A percentile compares a stretch with the other conserved stretches of the same genome.
Conservation (phyloP, 495 filamentous ascomycete genomes). For the Xylaria grammica region DNA sequence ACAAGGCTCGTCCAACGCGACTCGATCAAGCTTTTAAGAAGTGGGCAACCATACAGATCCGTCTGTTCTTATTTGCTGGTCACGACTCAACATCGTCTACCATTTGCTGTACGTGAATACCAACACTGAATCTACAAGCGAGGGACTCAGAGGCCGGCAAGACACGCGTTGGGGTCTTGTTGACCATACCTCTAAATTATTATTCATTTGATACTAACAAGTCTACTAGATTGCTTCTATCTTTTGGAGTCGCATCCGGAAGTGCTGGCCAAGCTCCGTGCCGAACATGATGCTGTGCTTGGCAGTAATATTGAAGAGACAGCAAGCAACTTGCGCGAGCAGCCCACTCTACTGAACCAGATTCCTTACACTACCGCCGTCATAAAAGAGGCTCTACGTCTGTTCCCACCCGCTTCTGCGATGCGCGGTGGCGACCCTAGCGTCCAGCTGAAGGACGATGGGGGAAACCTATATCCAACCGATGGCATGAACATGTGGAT, state of each 20-base stretch:
- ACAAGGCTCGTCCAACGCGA: background rate
- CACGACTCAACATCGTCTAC: slow-evolving; percentile 43
- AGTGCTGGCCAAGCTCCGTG: slow-evolving; percentile 37
- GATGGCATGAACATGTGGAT: too few species aligned
- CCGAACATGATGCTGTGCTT: slow-evolving; percentile 46
- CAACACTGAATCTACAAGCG: too few species aligned
- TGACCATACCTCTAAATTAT: background rate
- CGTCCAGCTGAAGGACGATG: too few species aligned
- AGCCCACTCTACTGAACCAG: slow-evolving; percentile 32
- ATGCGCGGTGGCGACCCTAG: slow-evolving; percentile 38
- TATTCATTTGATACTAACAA: background rate
- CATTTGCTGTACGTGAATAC: too few species aligned
- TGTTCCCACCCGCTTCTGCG: slow-evolving; percentile 40
- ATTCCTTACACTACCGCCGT: slow-evolving; percentile 49
- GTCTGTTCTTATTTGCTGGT: slow-evolving; percentile 45
- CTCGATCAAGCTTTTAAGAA: background rate
- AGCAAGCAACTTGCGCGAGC: slow-evolving; percentile 11
- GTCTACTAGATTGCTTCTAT: background rate
- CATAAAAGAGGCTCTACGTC: slow-evolving; percentile 53
- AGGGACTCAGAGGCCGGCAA: too few species aligned
- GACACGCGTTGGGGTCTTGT: too few species aligned
- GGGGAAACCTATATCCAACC: too few species aligned
- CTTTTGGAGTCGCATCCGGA: slow-evolving; percentile 33
- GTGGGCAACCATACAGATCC: background rate
- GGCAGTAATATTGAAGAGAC: slow-evolving; percentile 18